Percentiles rank a stretch among this genome's conserved stretches.
These are phyloP conservation scores for Verticillium zaregamsianum DNA, from an alignment of 2,329 filamentous ascomycete species.

Conservation along the genomic window DNA sequence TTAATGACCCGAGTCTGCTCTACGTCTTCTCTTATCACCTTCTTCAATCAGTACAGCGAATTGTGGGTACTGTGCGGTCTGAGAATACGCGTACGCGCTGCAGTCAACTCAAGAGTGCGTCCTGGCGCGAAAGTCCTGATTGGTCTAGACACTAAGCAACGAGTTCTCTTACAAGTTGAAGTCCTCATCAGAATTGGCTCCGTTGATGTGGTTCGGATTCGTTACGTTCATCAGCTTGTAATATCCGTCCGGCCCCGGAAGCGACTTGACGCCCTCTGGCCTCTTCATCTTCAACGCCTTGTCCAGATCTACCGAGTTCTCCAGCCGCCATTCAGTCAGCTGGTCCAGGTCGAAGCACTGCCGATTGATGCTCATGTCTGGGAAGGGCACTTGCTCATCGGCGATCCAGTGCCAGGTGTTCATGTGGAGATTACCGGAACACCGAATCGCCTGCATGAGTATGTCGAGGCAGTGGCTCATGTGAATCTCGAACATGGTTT, in stretches of 20 bases:
- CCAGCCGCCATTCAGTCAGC: conserved; percentile 13
- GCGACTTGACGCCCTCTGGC: conserved; percentile 7
- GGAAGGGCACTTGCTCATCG: conserved; percentile 22
- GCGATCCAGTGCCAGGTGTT: conserved; percentile 29
- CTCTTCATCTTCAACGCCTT: conserved; percentile 16
- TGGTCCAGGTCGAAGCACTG: conserved; percentile 29
- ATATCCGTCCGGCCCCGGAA: conserved; percentile 7
- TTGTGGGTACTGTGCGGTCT: too few species aligned
- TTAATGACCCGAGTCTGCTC: too few species aligned
- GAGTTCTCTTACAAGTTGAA: conserved; percentile 7
- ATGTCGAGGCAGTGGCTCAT: conserved; percentile 30
- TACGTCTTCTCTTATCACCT: too few species aligned
- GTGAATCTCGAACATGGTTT: conserved; percentile 18
- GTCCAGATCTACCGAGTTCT: conserved; percentile 15
- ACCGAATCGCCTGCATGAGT: conserved; percentile 27
- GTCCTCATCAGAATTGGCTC: conserved; percentile 8
- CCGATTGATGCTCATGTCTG: conserved; percentile 27
- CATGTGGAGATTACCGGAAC: conserved; percentile 26
- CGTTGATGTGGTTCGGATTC: conserved; percentile 11
- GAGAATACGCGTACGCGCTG: too few species aligned
- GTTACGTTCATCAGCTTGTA: conserved; percentile 5
- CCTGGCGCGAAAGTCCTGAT: too few species aligned
- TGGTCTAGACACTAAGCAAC: not conserved
- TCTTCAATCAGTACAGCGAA: too few species aligned
- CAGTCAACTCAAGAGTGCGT: too few species aligned